Base-by-base conservation (phyloP, 2,329 filamentous ascomycete genomes). In the Ceratocystis cacaofunesta region DNA sequence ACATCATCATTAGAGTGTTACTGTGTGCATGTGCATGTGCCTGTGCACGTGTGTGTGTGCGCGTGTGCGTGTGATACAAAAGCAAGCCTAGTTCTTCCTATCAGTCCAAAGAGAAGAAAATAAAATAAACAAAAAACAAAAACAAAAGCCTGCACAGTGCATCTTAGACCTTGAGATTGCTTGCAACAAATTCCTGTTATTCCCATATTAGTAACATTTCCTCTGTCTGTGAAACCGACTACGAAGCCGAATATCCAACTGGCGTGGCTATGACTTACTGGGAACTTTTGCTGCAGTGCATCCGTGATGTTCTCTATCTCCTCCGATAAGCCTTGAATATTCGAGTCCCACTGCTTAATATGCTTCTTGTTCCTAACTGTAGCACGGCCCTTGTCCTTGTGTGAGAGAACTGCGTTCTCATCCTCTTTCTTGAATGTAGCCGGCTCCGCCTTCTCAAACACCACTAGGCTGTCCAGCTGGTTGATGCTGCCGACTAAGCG, bases 221-320 rank as follows among this genome's bases (percentile, higher is more conserved):
- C 8, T n/a, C 30, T 22, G 30, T 43, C 32, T n/a, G 10, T 12
- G 3, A 41, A 41, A 19, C 28, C n/a, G 32, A 25, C n/a, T 12
- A 7, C 7, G 7, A 52, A 8, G 22, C 12, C 48, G 48, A 10
- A 10, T 22, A 68, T 67, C 22, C 67, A 70, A 25, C 69, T 69
- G 3, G 5, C 43, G 30, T 44, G 46, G 22, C 12, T 60, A 41
- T 44, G 74, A 41, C 75, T 69, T 70, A 79, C 87, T 25, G 94
- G 91, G 74, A 92, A 90, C 72, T 89, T 84, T 69, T 84, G 84
- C 74, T 94, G 88, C 69, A 97, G 80, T 70, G 87, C 82, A 55
- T 89, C 90, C 17, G 90, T 89, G 68, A 95, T 85, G 70, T 86
- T 87, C 76, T 96, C 92, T 5, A 96, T 89, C 73, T 95, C 90